Conservation (phyloP, 805 yeast genomes). For the Teunomyces lycoperdinae region DNA sequence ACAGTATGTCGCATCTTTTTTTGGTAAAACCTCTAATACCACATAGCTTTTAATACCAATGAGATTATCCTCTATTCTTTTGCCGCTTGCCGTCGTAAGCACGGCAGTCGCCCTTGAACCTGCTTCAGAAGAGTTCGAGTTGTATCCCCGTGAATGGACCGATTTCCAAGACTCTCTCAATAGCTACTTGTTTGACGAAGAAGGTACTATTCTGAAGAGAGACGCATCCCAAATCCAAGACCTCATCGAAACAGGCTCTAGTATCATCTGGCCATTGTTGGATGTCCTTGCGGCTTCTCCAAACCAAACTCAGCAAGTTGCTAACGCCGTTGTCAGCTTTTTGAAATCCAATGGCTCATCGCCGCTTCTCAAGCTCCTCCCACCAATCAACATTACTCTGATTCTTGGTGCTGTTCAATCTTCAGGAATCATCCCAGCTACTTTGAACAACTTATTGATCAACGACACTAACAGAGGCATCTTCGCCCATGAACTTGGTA, state of each 20-base stretch:
- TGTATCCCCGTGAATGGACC: constrained; percentile 4
- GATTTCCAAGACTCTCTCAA: constrained; percentile 1
- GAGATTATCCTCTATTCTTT: constrained; percentile 2
- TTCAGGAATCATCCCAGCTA: constrained; percentile 28
- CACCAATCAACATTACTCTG: constrained; percentile 20
- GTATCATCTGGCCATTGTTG: constrained; percentile 21
- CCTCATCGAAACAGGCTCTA: constrained; percentile 15
- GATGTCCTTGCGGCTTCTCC: constrained; percentile 30
- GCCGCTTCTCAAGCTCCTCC: not conserved
- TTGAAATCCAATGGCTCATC: constrained; percentile 1
- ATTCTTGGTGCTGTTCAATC: constrained; percentile 17
- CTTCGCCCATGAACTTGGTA: constrained; percentile 26
- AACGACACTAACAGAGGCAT: constrained; percentile 27
- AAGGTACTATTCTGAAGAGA: constrained; percentile 1
- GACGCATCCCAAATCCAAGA: constrained; percentile 3
- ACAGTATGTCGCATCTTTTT: not conserved
- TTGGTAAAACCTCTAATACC: not conserved
- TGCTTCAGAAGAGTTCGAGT: constrained; percentile 1
- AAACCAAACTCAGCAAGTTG: constrained; percentile 10
- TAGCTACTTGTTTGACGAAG: not conserved
- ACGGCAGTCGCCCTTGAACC: constrained; percentile 1
- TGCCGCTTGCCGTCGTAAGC: constrained; percentile 1
- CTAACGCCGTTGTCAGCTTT: not conserved
- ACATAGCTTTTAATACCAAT: not conserved
- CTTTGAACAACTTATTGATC: constrained; percentile 23